phyloP scores from a whole-genome alignment of 495 filamentous ascomycete genomes.

The Neurospora pannonica region DNA sequence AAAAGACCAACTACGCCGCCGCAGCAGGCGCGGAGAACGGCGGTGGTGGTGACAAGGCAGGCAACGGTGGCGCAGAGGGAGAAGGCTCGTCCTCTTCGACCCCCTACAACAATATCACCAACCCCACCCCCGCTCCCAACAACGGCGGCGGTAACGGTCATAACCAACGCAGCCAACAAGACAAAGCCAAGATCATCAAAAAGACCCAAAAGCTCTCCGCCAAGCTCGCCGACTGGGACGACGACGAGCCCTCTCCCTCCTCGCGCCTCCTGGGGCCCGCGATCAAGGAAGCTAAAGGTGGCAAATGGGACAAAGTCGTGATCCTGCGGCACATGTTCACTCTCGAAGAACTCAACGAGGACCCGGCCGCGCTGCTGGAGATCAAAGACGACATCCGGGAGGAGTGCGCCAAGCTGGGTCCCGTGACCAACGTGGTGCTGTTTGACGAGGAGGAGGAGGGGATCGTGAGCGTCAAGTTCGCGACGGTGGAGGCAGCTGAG shows the following conservation, averaged over 20 bases:
- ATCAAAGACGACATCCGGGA: conserved; percentile 92
- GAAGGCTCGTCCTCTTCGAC: conserved; percentile 16
- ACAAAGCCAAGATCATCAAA: conserved; percentile 78
- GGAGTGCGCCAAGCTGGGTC: conserved; percentile 77
- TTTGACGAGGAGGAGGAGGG: conserved; percentile 86
- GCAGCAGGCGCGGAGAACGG: conserved; percentile 5
- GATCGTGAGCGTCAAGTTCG: conserved; percentile 74
- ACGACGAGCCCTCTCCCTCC: conserved; percentile 49
- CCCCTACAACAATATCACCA: conserved; percentile 32
- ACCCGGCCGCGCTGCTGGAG: conserved; percentile 73
- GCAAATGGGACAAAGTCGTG: conserved; percentile 67
- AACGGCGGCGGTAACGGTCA: conserved; percentile 9
- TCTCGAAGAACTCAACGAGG: conserved; percentile 71
- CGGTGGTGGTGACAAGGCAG: conserved; percentile 1
- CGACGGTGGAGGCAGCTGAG: conserved; percentile 55
- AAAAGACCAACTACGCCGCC: conserved; percentile 47
- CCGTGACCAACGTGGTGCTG: conserved; percentile 82
- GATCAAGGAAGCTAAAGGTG: conserved; percentile 39
- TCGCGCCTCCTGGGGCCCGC: not conserved
- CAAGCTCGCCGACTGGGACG: conserved; percentile 88
- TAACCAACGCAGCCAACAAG: conserved; percentile 40
- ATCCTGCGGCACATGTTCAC: conserved; percentile 95
- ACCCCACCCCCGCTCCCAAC: conserved; percentile 15
- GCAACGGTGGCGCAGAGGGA: conserved; percentile 17
- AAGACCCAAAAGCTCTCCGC: conserved; percentile 82